phyloP scores from a whole-genome alignment of 2,329 filamentous ascomycete species.

The Pseudogymnoascus sp. region DNA sequence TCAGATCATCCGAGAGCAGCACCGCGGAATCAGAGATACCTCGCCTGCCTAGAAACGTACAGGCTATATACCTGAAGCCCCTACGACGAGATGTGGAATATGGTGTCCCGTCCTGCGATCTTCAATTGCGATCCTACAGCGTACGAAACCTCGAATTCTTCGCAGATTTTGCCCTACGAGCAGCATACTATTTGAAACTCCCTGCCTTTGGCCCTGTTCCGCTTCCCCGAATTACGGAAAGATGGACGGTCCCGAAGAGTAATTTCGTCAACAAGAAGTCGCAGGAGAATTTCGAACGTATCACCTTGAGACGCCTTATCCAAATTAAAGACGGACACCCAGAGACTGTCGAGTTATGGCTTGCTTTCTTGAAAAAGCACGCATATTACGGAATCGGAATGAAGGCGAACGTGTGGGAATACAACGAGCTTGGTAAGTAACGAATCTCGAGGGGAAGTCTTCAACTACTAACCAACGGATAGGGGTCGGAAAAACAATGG shows the following conservation, averaged over 20 bases:
- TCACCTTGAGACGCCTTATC: conserved; percentile 78
- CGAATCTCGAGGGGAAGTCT: not conserved
- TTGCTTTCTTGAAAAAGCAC: conserved; percentile 86
- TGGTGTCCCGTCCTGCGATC: conserved; percentile 78
- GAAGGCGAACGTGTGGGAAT: conserved; percentile 97
- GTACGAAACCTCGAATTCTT: conserved; percentile 90
- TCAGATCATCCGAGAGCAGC: conserved; percentile 3
- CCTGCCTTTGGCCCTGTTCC: conserved; percentile 81
- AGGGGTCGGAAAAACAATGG: conserved; percentile 50
- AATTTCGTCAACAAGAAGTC: conserved; percentile 96
- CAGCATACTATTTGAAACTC: conserved; percentile 87
- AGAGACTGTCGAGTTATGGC: conserved; percentile 83
- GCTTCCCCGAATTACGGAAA: conserved; percentile 77
- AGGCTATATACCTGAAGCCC: conserved; percentile 80
- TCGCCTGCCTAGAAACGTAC: conserved; percentile 72
- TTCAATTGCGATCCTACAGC: conserved; percentile 88
- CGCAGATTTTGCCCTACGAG: conserved; percentile 86
- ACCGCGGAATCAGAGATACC: conserved; percentile 45
- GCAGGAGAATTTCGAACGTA: conserved; percentile 95
- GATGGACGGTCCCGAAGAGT: conserved; percentile 86
- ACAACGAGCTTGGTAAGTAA: conserved; percentile 60
- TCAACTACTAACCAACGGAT: conserved; percentile 14
- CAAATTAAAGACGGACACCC: conserved; percentile 90
- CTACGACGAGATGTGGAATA: conserved; percentile 68
- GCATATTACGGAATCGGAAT: conserved; percentile 95